These are phyloP conservation scores for Geotrichum armillariae DNA, from an alignment of 1,139 yeast species.

Conservation along the genomic window DNA sequence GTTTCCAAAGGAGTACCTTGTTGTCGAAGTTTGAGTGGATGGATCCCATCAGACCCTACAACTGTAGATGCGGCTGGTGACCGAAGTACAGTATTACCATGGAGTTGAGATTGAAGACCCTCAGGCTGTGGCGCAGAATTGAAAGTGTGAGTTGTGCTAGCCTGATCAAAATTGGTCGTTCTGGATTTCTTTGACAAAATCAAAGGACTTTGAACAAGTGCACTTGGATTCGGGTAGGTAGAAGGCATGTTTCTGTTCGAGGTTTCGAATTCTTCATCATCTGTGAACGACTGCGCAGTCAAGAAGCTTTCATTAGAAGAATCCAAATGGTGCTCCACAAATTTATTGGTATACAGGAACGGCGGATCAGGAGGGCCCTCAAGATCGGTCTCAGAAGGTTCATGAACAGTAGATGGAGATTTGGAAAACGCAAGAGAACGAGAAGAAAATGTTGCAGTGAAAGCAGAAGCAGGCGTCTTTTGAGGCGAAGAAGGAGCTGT, in stretches of 20 bases:
- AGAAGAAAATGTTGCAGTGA: too few relatives aligned
- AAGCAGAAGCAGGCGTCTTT: background rate
- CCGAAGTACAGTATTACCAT: background rate
- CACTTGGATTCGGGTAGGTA: background rate
- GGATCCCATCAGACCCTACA: background rate
- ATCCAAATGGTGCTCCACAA: constrained; percentile 20
- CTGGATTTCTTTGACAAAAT: background rate
- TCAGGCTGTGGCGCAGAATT: background rate
- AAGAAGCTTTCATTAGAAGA: constrained; percentile 19
- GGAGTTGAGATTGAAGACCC: background rate
- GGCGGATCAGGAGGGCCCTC: constrained; percentile 12
- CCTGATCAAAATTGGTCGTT: background rate
- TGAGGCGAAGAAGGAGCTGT: constrained; percentile 15
- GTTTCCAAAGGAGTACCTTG: background rate
- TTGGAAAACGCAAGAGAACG: too few relatives aligned
- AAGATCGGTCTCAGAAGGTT: background rate
- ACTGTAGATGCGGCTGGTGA: background rate
- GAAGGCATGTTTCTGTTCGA: background rate
- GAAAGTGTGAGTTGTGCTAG: background rate
- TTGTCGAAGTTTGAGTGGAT: background rate
- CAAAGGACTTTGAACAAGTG: background rate
- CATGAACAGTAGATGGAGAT: background rate
- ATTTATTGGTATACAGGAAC: background rate
- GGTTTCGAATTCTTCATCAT: constrained; percentile 7
- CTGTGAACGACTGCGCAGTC: constrained; percentile 13